Conservation (phyloP, 441 rosid species). For the Gossypium gossypioides region DNA sequence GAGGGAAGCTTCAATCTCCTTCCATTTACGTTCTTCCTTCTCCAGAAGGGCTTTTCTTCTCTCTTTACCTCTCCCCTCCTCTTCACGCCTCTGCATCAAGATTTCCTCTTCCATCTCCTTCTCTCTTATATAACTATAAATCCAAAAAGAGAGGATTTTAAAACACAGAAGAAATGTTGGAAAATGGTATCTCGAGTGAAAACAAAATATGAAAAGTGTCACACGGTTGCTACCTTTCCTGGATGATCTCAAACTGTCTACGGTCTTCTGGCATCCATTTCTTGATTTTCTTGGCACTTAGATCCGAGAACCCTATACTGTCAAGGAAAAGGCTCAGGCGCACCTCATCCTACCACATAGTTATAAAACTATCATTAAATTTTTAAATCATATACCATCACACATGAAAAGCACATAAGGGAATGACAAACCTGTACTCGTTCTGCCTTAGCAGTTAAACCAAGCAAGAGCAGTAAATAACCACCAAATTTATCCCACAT, state of each 20-base stretch:
- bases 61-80: slow-evolving; percentile 99
- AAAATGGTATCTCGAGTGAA: slow-evolving; percentile 7
- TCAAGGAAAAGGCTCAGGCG: slow-evolving; percentile 97
- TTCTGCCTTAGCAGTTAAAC: slow-evolving; percentile 98
- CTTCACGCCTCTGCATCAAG: slow-evolving; percentile 98
- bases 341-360: slow-evolving; percentile 73
- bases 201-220: slow-evolving; percentile 12
- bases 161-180: not conserved
- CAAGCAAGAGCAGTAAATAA: slow-evolving; percentile 85
- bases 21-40: slow-evolving; percentile 99
- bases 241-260: slow-evolving; percentile 94
- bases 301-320: slow-evolving; percentile 96
- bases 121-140: slow-evolving; percentile 83
- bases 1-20: slow-evolving; percentile 99
- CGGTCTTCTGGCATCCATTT: slow-evolving; percentile 99
- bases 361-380: slow-evolving; percentile 16
- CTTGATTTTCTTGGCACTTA: slow-evolving; percentile 96
- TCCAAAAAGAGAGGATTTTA: slow-evolving; percentile 9
- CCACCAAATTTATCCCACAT: slow-evolving; percentile 99
- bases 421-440: slow-evolving; percentile 69
- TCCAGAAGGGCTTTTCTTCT: slow-evolving; percentile 97
- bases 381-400: slow-evolving; percentile 10
- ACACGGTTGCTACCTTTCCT: slow-evolving; percentile 65
- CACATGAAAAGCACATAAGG: slow-evolving; percentile 13
- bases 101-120: slow-evolving; percentile 99